A percentile compares a stretch with the other conserved stretches of the same genome.
phyloP scores from a whole-genome alignment of 495 filamentous ascomycete species.

The Hypoxylon rickii region DNA sequence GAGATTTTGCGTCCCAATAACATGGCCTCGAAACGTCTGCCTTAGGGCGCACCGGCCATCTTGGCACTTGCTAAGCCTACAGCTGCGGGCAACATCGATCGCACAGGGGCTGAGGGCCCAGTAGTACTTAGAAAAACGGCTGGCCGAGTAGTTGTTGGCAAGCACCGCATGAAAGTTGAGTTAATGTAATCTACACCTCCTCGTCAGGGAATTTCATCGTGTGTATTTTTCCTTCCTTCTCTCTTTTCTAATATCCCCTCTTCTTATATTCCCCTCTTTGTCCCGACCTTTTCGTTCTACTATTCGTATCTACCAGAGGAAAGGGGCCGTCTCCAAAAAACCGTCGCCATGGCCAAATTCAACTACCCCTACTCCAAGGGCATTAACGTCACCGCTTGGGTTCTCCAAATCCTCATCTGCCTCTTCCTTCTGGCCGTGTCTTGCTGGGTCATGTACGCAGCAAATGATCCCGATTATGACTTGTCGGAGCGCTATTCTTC shows the following conservation, averaged over 20 bases:
- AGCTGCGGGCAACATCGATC: slow-evolving; percentile 1
- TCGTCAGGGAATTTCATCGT: too few relatives aligned
- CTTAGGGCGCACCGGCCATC: slow-evolving; percentile 8
- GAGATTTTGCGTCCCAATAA: neutral
- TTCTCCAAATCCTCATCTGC: slow-evolving; percentile 27
- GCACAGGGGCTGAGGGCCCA: neutral
- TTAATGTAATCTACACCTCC: too few relatives aligned
- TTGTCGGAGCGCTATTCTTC: too few relatives aligned
- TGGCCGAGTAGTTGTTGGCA: too few relatives aligned
- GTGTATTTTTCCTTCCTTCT: neutral
- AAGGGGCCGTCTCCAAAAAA: neutral
- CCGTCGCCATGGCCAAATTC: slow-evolving; percentile 19
- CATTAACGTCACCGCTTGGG: slow-evolving; percentile 30
- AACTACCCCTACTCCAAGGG: slow-evolving; percentile 32
- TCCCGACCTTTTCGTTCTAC: too few relatives aligned
- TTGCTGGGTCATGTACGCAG: slow-evolving; percentile 9
- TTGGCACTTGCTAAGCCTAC: slow-evolving; percentile 14
- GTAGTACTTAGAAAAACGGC: too few relatives aligned
- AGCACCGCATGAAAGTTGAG: too few relatives aligned
- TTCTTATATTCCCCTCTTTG: neutral
- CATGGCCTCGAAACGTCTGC: neutral
- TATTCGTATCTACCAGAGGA: neutral
- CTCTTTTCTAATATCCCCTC: neutral
- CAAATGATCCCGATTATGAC: too few relatives aligned
- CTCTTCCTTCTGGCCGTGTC: slow-evolving; percentile 20